phyloP scores from a whole-genome alignment of 345 rosid genomes.

The Adansonia digitata region DNA sequence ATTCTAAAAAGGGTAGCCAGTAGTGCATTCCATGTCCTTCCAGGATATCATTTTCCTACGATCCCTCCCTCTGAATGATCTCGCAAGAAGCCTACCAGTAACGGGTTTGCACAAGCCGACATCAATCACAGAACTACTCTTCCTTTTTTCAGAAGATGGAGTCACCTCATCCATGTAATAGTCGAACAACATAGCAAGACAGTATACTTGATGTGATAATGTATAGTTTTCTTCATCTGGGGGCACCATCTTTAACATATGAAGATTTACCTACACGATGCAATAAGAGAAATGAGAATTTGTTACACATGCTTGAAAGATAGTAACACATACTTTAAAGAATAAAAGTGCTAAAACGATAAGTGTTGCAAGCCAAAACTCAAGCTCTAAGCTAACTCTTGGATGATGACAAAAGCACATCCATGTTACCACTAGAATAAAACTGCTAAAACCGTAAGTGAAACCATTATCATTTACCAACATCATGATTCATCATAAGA shows the following conservation, averaged over 20 bases:
- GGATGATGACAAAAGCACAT: no score
- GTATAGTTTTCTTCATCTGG: slow-evolving; percentile 49
- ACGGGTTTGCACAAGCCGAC: slow-evolving; percentile 82
- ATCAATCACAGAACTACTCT: slow-evolving; percentile 57
- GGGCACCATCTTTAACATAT: slow-evolving; percentile 63
- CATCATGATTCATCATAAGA: neutral
- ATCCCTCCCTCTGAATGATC: slow-evolving; percentile 89
- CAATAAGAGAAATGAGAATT: slow-evolving; percentile 12
- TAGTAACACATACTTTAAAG: no score
- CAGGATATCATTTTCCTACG: slow-evolving; percentile 85
- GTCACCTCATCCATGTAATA: slow-evolving; percentile 58
- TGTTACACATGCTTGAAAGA: neutral
- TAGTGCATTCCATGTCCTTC: slow-evolving; percentile 62
- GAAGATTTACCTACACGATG: slow-evolving; percentile 64
- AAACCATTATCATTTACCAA: neutral
- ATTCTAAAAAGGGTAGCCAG: slow-evolving; percentile 21
- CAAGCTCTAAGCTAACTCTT: no score
- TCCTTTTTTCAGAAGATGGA: slow-evolving; percentile 40
- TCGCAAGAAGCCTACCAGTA: slow-evolving; percentile 59
- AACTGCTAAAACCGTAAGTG: neutral
- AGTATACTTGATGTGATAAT: slow-evolving; percentile 67
- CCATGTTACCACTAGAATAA: neutral
- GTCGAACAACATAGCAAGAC: slow-evolving; percentile 86
- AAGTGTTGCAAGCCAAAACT: no score
- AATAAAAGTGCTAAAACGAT: no score